phyloP scores from a whole-genome alignment of 2,329 filamentous ascomycete genomes.

The Colletotrichum noveboracense region DNA sequence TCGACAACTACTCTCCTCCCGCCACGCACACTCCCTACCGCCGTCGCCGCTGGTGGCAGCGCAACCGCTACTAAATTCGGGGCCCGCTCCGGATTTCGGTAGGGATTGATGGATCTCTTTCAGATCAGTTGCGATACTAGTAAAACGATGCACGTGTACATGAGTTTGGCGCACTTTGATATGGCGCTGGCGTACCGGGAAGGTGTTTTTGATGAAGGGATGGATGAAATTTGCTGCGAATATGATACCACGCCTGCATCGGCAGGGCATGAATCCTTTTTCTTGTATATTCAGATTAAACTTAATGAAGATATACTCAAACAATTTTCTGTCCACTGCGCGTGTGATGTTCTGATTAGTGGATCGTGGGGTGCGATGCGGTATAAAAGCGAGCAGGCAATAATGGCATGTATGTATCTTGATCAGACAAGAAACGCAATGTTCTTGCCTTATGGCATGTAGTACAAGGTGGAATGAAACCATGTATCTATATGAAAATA shows the following conservation, averaged over 20 bases:
- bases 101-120: not conserved
- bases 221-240: not conserved
- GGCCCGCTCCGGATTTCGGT: fast-evolving
- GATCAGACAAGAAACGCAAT: fast-evolving
- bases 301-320: not conserved
- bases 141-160: not conserved
- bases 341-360: fast-evolving
- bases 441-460: too few relatives aligned
- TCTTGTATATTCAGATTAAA: not conserved
- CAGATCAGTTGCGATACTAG: not conserved
- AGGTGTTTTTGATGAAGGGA: not conserved
- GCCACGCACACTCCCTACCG: conserved; percentile 15
- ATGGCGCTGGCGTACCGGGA: not conserved
- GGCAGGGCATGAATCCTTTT: not conserved
- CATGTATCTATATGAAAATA: fast-evolving
- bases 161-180: not conserved
- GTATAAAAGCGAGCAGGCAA: not conserved
- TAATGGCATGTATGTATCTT: too few relatives aligned
- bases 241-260: conserved; percentile 16
- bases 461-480: not conserved
- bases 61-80: conserved; percentile 17
- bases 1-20: conserved; percentile 29
- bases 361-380: fast-evolving
- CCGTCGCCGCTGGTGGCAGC: conserved; percentile 21
- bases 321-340: fast-evolving